These are phyloP conservation scores for Royoungia palumana DNA, from an alignment of 768 basidiomycete species.

Conservation along the genomic window DNA sequence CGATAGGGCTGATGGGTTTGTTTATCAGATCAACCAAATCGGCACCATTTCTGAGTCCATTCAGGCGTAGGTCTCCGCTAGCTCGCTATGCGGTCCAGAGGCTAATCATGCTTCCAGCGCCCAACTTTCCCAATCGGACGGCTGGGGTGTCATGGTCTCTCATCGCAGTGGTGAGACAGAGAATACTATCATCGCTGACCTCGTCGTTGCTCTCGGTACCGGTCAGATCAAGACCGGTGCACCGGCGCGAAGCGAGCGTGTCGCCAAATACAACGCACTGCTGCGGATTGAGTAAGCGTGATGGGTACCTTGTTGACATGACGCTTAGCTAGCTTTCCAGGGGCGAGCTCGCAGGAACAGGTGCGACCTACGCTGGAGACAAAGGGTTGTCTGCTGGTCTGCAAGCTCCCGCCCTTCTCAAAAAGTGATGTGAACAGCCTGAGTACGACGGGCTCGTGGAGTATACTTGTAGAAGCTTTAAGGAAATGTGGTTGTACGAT, in stretches of 20 bases:
- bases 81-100: background rate
- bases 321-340: slow-evolving; percentile 34
- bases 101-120: slow-evolving; percentile 49
- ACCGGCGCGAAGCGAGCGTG: slow-evolving; percentile 93
- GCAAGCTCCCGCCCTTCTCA: slow-evolving; percentile 66
- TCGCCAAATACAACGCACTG: slow-evolving; percentile 89
- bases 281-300: slow-evolving; percentile 82
- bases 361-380: slow-evolving; percentile 69
- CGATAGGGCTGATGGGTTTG: background rate
- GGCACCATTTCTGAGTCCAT: slow-evolving; percentile 99
- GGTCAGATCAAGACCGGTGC: slow-evolving; percentile 99
- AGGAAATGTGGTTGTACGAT: slow-evolving; percentile 24
- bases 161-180: slow-evolving; percentile 99
- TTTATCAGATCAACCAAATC: slow-evolving; percentile 86
- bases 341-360: slow-evolving; percentile 68
- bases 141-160: slow-evolving; percentile 99
- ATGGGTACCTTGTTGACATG: background rate
- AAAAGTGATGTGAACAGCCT: slow-evolving; percentile 45
- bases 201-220: slow-evolving; percentile 86
- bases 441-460: slow-evolving; percentile 3
- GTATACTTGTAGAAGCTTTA: background rate
- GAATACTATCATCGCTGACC: slow-evolving; percentile 94
- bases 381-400: slow-evolving; percentile 77
- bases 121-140: slow-evolving; percentile 91
- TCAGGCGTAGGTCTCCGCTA: slow-evolving; percentile 71